These are phyloP conservation scores for Microstroma glucosiphilum DNA, from an alignment of 1,284 basidiomycete species.

Conservation along the genomic window DNA sequence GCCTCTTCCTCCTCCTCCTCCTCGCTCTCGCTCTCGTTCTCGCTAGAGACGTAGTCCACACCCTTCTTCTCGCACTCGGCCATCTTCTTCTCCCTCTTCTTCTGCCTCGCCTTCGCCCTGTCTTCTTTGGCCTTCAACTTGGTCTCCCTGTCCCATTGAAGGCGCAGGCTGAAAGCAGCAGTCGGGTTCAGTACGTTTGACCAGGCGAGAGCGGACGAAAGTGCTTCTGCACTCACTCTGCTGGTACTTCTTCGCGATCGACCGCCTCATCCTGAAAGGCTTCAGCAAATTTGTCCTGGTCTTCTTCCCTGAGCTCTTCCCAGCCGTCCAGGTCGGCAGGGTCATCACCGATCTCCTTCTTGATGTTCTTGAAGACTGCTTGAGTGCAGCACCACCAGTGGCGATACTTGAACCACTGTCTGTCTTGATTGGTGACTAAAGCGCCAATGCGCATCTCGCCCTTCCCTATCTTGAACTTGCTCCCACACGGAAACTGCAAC, in stretches of 20 bases:
- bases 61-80: not conserved
- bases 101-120: constrained; percentile 15
- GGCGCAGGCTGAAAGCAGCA: not conserved
- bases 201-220: not conserved
- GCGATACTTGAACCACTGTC: constrained; percentile 1
- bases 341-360: not conserved
- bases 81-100: not conserved
- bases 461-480: not conserved
- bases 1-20: constrained; percentile 58
- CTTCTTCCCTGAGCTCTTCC: constrained; percentile 4
- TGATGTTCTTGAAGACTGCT: constrained; percentile 2
- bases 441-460: not conserved
- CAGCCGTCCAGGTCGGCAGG: not conserved
- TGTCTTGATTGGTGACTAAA: not conserved
- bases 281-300: not conserved
- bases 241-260: not conserved
- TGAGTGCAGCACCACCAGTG: not conserved
- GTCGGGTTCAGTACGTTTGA: not conserved
- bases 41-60: constrained; percentile 55
- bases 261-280: not conserved
- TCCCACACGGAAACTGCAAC: not conserved
- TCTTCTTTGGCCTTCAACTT: not conserved
- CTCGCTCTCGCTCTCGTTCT: constrained; percentile 65
- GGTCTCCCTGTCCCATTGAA: not conserved
- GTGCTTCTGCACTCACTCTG: constrained; percentile 1